A percentile compares a stretch with the other conserved stretches of the same genome.
phyloP scores from a whole-genome alignment of 164 flowering plant genomes.

The Chimonanthus salicifolius region DNA sequence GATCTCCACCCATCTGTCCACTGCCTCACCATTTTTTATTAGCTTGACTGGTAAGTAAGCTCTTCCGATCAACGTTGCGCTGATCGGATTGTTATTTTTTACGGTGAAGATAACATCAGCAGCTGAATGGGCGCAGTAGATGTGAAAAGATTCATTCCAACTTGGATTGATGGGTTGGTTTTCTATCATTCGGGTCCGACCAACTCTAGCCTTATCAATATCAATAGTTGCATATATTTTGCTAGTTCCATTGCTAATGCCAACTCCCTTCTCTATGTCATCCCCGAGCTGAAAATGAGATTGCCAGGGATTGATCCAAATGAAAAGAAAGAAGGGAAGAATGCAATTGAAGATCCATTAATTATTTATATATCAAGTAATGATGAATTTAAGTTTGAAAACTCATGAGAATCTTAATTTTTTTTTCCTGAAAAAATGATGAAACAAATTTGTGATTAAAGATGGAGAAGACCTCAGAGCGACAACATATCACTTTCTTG shows the following conservation, averaged over 20 bases:
- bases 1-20: slow-evolving; percentile 58
- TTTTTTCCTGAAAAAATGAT: background rate
- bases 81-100: slow-evolving; percentile 60
- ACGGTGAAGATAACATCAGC: slow-evolving; percentile 54
- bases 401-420: too few relatives aligned
- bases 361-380: too few relatives aligned
- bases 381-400: too few relatives aligned
- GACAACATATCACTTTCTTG: slow-evolving; percentile 34
- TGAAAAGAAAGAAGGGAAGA: background rate
- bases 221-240: slow-evolving; percentile 58
- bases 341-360: background rate
- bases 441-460: background rate
- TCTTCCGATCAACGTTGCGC: slow-evolving; percentile 59
- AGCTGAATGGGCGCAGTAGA: slow-evolving; percentile 71
- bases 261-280: slow-evolving; percentile 32
- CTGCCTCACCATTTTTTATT: slow-evolving; percentile 38
- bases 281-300: slow-evolving; percentile 20
- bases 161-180: slow-evolving; percentile 38
- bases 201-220: slow-evolving; percentile 58
- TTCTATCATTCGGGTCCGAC: slow-evolving; percentile 42
- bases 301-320: background rate
- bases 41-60: slow-evolving; percentile 54
- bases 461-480: slow-evolving; percentile 26
- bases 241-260: slow-evolving; percentile 30
- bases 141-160: slow-evolving; percentile 63